Base-by-base conservation (phyloP, 768 basidiomycete species). In the Dentipellis sp. region DNA sequence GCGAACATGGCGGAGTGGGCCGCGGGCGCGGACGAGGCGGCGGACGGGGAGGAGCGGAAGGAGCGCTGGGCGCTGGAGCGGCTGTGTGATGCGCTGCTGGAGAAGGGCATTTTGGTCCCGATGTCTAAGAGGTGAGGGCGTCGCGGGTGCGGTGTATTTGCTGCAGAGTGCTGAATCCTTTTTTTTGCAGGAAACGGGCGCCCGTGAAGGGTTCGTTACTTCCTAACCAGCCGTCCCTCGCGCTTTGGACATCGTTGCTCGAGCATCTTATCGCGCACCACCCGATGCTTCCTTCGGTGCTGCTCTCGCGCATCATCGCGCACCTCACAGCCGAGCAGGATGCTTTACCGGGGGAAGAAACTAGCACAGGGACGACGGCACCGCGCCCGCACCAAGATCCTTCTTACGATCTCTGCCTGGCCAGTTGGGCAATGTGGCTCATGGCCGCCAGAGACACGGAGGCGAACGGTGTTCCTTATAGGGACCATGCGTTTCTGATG, bases 51-150 rank as follows among this genome's bases (percentile, higher is more conserved):
- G 10, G 83, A 84, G 46, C 58, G 68, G 11, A 80, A 78, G 63
- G 87, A 90, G 65, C 69, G 68, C 50, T 86, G 82, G 79, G 86
- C 86, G 7, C 64, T 90, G 45, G 86, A 89, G 53, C 69, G 70
- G 37, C 68, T 98, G 2, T 84, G 82, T 54, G 81, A 85, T 49
- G 77, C 70, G 0, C 71, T 98, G 11, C 62, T 89, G 50, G 83
- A 82, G 56, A 80, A 78, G 58, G 92, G 92, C 10, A 80, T 75
- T 10, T 72, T 97, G 8, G 85, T 97, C 3, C 94, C 95, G 8
- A 61, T 88, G 2, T 86, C 91, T 1, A 89, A 84, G 71, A 93
- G 84, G 95, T 94, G 60, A 59, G 79, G 62, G 49, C 42, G 17
- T 35, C 0, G 55, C 4, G n/a, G 14, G 47, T 50, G 19, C 23